A percentile compares a stretch with the other conserved stretches of the same genome.
These are phyloP conservation scores for Leccinum pellstonianum DNA, from an alignment of 768 basidiomycete species.

Conservation along the genomic window DNA sequence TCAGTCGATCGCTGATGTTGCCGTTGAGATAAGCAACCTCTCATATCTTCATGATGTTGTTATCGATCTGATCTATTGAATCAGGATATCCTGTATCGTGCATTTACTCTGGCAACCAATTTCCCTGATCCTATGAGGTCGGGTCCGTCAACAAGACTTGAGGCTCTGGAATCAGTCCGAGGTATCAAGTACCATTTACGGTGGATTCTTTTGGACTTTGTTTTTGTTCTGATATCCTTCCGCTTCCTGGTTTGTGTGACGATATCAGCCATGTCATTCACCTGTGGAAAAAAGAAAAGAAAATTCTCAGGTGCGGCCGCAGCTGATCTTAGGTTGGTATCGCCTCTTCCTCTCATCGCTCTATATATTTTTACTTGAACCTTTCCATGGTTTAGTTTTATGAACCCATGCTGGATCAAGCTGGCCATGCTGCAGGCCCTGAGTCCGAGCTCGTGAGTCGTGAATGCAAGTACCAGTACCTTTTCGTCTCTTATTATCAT, in stretches of 20 bases:
- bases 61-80: not conserved
- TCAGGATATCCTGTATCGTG: not conserved
- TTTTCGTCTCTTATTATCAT: not conserved
- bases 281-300: conserved; percentile 59
- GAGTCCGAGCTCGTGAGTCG: conserved; percentile 61
- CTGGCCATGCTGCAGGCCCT: conserved; percentile 58
- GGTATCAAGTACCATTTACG: conserved; percentile 17
- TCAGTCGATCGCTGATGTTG: conserved; percentile 31
- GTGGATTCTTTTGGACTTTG: conserved; percentile 2
- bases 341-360: not conserved
- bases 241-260: not conserved
- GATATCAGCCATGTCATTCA: conserved; percentile 2
- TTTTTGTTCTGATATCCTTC: not conserved
- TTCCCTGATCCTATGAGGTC: conserved; percentile 8
- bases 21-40: not conserved
- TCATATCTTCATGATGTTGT: not conserved
- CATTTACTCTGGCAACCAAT: not conserved
- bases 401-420: conserved; percentile 83
- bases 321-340: conserved; percentile 62
- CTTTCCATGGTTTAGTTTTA: conserved; percentile 51
- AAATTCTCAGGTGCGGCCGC: conserved; percentile 71
- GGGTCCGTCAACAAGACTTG: conserved; percentile 7
- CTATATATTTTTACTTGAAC: not conserved
- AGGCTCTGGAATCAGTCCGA: conserved; percentile 27
- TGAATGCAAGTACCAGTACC: conserved; percentile 52